These are phyloP conservation scores for Claviceps paspali DNA, from an alignment of 2,329 filamentous ascomycete species.

Conservation along the genomic window DNA sequence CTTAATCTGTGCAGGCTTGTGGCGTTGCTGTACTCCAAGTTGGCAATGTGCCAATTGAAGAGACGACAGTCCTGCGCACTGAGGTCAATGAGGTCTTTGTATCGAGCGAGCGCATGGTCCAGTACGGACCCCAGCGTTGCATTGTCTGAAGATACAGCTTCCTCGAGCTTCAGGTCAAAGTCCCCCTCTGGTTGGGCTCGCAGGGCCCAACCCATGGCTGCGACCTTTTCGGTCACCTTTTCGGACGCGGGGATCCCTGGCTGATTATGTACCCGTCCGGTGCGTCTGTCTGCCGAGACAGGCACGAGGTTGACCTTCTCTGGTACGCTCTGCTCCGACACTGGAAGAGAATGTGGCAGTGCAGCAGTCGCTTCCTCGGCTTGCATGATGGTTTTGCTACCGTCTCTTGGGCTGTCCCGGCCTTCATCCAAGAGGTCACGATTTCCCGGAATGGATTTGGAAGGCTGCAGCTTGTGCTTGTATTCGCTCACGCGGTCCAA, in stretches of 20 bases:
- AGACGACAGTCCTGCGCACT: conserved; percentile 76
- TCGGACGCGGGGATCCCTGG: conserved; percentile 52
- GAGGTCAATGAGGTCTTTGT: conserved; percentile 67
- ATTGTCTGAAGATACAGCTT: conserved; percentile 43
- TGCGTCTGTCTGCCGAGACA: conserved; percentile 52
- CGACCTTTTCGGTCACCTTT: conserved; percentile 63
- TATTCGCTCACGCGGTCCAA: conserved; percentile 83
- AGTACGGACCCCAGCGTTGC: conserved; percentile 83
- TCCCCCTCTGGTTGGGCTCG: conserved; percentile 46
- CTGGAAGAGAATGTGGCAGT: conserved; percentile 36
- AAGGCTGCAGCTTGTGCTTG: conserved; percentile 59
- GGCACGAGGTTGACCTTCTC: conserved; percentile 43
- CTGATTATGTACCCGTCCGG: conserved; percentile 57
- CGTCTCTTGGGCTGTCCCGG: conserved; percentile 58
- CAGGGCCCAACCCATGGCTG: conserved; percentile 69
- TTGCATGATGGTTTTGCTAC: conserved; percentile 52
- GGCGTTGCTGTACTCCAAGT: conserved; percentile 94
- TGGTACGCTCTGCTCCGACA: conserved; percentile 38
- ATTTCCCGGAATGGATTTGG: conserved; percentile 67
- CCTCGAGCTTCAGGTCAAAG: conserved; percentile 56
- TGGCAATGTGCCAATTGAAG: conserved; percentile 96
- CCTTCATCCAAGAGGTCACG: conserved; percentile 68
- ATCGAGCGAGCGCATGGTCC: conserved; percentile 81
- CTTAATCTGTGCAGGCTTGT: conserved; percentile 77
- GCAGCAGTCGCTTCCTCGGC: conserved; percentile 55